Base-by-base conservation (phyloP, 345 rosid genomes). In the Angophora floribunda region DNA sequence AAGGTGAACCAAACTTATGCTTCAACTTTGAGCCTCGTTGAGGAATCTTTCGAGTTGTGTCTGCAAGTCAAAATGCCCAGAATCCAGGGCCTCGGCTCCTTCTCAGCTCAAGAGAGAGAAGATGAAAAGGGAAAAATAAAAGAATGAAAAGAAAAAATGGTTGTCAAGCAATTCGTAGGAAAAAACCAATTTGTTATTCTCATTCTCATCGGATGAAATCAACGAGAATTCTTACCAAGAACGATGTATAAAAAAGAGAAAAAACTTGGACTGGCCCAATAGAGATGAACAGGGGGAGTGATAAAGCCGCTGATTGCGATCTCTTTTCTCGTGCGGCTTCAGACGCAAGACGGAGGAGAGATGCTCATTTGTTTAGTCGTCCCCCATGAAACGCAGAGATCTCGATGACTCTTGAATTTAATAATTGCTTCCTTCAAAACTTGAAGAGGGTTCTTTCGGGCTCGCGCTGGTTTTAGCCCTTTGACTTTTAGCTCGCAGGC, bases 261-360 rank as follows among this genome's bases (percentile, higher is more conserved):
- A 84, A 89, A 88, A 36, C 19, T 1, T 5, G 87, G 53, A 36
- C 19, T 7, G 7, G 87, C 32, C 50, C 28, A 53, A 30, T 36
- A 57, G 49, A 55, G 2, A 86, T 41, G 53, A 86, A 13, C 24
- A 50, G 47, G 32, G 24, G 3, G 88, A 88, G 87, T 91, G 89
- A 89, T 89, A 94, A 92, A 91, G 95, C 95, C 96, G 95, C 87
- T 88, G 91, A 93, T 94, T 88, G 92, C 95, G 95, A 80, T 85
- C 86, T 86, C 91, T 88, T 91, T 91, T 90, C 89, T 63, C 85
- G 78, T 78, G 89, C 67, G 86, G 85, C n/a, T 87, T 79, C 86
- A 28, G 12, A 53, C 49, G 51, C 26, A 52, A 47, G 70, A 79
- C 16, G 86, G 32, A 55, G 61, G 61, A 55, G 45, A 17, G 59